phyloP scores from a whole-genome alignment of 108 stramenopile species.

The Conticribra weissflogii region DNA sequence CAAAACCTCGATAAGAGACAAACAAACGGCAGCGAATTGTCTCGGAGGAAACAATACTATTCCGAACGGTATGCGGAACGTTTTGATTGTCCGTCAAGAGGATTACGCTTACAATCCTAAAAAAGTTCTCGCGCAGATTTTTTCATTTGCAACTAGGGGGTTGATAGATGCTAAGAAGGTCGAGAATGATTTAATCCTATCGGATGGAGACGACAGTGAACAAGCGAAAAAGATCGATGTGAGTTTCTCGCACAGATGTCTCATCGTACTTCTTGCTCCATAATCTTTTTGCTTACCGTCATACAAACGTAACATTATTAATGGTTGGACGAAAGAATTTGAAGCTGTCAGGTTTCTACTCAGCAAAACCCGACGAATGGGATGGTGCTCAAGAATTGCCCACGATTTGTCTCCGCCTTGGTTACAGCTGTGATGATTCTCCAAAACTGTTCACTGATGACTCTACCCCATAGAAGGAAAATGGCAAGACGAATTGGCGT shows the following conservation, averaged over 20 bases:
- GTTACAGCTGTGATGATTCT: constrained; percentile 21
- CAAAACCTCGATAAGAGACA: neutral
- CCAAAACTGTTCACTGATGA: constrained; percentile 11
- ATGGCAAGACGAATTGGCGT: no score
- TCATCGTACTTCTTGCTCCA: no score
- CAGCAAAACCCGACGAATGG: constrained; percentile 9
- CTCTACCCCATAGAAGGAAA: no score
- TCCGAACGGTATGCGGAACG: constrained; percentile 9
- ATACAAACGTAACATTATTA: no score
- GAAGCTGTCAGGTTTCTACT: constrained; percentile 12
- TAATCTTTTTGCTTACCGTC: no score
- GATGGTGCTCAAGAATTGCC: constrained; percentile 19
- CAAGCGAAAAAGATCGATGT: constrained; percentile 9
- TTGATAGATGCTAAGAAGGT: constrained; percentile 13
- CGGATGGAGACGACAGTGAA: neutral
- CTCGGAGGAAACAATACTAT: constrained; percentile 23
- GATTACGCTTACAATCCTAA: constrained; percentile 24
- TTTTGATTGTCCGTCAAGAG: constrained; percentile 27
- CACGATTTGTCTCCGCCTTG: constrained; percentile 13
- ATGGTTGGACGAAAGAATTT: no score
- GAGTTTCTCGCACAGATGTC: no score
- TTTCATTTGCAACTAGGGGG: constrained; percentile 27
- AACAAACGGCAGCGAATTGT: constrained; percentile 10
- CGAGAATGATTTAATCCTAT: constrained; percentile 9
- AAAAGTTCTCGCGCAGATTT: constrained; percentile 22